A percentile compares a stretch with the other conserved stretches of the same genome.
Evolutionary conservation across 2,329 filamentous ascomycete species (phyloP).

Genomic region (Amauroascus niger): DNA sequence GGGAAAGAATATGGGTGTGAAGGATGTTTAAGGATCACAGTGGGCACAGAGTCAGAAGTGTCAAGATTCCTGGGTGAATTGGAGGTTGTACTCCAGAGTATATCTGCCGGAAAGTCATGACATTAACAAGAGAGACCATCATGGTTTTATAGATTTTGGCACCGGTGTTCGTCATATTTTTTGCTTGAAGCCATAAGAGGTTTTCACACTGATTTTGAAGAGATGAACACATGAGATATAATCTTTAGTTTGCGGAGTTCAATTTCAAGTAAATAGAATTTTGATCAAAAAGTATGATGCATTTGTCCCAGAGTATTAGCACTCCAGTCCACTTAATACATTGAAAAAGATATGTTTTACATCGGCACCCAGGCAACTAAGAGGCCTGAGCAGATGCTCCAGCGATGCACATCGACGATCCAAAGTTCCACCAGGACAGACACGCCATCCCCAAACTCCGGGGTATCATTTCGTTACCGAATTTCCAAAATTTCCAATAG

Average conservation of each 20-base stretch:
- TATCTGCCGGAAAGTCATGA: constrained; percentile 32
- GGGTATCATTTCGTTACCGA: constrained; percentile 2
- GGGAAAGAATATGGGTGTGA: constrained; percentile 85
- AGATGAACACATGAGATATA: too few species aligned
- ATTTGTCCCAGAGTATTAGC: too few species aligned
- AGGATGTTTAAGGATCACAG: constrained; percentile 81
- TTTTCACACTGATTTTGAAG: too few species aligned
- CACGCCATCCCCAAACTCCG: neutral
- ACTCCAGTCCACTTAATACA: too few species aligned
- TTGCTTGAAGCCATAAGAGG: neutral
- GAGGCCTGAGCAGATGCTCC: too few species aligned
- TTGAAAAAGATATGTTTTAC: too few species aligned
- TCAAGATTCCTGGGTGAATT: constrained; percentile 66
- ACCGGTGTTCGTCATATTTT: neutral
- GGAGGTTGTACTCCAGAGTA: constrained; percentile 40
- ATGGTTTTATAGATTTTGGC: neutral
- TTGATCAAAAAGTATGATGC: too few species aligned
- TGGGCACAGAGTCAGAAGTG: constrained; percentile 82
- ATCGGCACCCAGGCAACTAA: too few species aligned
- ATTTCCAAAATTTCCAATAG: neutral
- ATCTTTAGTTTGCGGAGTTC: too few species aligned
- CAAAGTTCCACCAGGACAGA: too few species aligned
- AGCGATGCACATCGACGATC: too few species aligned
- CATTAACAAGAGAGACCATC: neutral
- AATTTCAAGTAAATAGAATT: too few species aligned